phyloP scores from a whole-genome alignment of 2,329 filamentous ascomycete genomes.

The Neofusicoccum sp. region DNA sequence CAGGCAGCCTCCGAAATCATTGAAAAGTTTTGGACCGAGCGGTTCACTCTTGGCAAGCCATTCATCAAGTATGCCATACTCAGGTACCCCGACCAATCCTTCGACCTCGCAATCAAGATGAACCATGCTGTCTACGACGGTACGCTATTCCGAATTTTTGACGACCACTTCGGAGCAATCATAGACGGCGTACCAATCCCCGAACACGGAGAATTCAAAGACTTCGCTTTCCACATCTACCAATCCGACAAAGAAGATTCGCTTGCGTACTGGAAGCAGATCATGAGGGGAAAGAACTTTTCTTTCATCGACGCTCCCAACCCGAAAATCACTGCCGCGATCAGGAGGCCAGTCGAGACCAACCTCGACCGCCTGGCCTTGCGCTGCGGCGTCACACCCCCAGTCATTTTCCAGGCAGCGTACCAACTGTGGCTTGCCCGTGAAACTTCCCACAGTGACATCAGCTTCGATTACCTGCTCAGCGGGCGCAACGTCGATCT shows the following conservation, averaged over 20 bases:
- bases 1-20: constrained; percentile 21
- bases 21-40: constrained; percentile 26
- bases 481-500: constrained; percentile 41
- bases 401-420: constrained; percentile 39
- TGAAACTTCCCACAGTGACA: constrained; percentile 13
- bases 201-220: constrained; percentile 25
- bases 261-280: constrained; percentile 25
- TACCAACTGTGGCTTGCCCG: constrained; percentile 25
- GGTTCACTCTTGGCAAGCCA: constrained; percentile 33
- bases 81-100: constrained; percentile 2
- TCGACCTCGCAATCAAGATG: constrained; percentile 35
- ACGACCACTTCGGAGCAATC: constrained; percentile 29
- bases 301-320: not conserved
- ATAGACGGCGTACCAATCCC: constrained; percentile 20
- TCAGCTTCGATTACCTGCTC: constrained; percentile 32
- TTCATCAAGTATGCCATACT: constrained; percentile 38
- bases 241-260: constrained; percentile 20
- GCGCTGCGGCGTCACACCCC: constrained; percentile 29
- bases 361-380: constrained; percentile 25
- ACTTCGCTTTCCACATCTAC: constrained; percentile 26
- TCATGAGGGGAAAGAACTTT: not conserved
- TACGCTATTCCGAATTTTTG: constrained; percentile 39
- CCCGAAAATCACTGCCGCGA: not conserved
- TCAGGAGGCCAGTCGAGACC: not conserved
- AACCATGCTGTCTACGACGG: constrained; percentile 39